A percentile compares a stretch with the other conserved stretches of the same genome.
Conservation (phyloP, 208 protist species). For the Trypanosoma conorhini region DNA sequence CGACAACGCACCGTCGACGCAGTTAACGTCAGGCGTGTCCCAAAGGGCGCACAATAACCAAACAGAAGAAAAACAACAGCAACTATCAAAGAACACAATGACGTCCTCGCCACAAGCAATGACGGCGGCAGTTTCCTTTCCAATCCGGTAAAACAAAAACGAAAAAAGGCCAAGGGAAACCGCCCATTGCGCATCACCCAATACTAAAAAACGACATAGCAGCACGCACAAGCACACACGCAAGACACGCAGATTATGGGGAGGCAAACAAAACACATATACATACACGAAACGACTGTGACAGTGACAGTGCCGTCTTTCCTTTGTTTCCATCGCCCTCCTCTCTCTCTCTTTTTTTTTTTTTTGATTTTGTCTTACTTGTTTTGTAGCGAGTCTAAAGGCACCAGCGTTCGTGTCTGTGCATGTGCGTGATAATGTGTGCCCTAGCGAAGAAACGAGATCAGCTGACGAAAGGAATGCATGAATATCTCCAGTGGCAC, state of each 20-base stretch:
- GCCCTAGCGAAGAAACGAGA: slow-evolving; percentile 44
- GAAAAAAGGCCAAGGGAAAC: neutral
- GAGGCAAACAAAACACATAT: neutral
- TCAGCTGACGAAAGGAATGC: slow-evolving; percentile 32
- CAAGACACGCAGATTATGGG: neutral
- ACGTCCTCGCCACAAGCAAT: neutral
- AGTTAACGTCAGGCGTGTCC: neutral
- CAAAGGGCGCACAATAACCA: neutral
- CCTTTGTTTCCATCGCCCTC: too few relatives aligned
- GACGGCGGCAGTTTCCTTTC: neutral
- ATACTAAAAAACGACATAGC: neutral
- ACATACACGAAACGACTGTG: neutral
- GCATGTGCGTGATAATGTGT: too few relatives aligned
- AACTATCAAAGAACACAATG: too few relatives aligned
- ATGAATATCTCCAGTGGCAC: slow-evolving; percentile 45
- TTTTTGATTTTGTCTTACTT: neutral
- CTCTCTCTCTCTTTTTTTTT: neutral
- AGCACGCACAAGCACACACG: too few relatives aligned
- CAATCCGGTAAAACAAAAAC: neutral
- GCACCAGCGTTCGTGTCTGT: too few relatives aligned
- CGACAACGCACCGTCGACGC: neutral
- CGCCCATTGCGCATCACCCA: neutral
- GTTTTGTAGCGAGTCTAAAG: neutral
- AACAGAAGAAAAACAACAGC: neutral
- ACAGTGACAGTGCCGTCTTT: neutral